Conservation (phyloP, 441 rosid species). For the Iberis amara region DNA sequence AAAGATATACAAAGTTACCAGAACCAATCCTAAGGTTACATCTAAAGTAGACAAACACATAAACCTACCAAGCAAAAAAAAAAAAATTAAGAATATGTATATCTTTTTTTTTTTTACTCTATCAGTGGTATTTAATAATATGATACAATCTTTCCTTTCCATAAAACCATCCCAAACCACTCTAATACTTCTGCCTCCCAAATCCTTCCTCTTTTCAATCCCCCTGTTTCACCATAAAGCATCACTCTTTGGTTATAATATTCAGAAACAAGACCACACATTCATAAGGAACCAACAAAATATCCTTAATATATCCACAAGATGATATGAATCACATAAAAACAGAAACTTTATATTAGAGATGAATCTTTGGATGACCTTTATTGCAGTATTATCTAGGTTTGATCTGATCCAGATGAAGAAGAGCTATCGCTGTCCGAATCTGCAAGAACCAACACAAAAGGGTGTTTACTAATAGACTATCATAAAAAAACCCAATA, state of each 20-base stretch:
- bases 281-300: background rate
- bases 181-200: background rate
- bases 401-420: conserved; percentile 75
- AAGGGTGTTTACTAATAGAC: conserved; percentile 7
- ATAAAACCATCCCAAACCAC: background rate
- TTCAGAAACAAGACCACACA: background rate
- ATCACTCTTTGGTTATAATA: background rate
- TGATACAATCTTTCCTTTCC: background rate
- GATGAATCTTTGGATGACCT: background rate
- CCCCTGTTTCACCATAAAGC: background rate
- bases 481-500: background rate
- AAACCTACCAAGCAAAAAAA: background rate
- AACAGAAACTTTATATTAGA: too few species aligned
- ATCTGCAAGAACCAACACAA: conserved; percentile 43
- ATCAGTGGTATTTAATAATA: background rate
- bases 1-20: background rate
- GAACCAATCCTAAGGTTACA: background rate
- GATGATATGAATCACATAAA: background rate
- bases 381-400: conserved; percentile 7
- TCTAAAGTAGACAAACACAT: background rate
- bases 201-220: background rate
- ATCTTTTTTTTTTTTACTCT: too few species aligned
- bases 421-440: conserved; percentile 96
- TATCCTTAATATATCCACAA: background rate
- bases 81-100: too few species aligned